Percentiles rank a stretch among this genome's conserved stretches.
These are phyloP conservation scores for Sarocladiaceae sp. DNA, from an alignment of 2,329 filamentous ascomycete genomes.

Conservation along the genomic window DNA sequence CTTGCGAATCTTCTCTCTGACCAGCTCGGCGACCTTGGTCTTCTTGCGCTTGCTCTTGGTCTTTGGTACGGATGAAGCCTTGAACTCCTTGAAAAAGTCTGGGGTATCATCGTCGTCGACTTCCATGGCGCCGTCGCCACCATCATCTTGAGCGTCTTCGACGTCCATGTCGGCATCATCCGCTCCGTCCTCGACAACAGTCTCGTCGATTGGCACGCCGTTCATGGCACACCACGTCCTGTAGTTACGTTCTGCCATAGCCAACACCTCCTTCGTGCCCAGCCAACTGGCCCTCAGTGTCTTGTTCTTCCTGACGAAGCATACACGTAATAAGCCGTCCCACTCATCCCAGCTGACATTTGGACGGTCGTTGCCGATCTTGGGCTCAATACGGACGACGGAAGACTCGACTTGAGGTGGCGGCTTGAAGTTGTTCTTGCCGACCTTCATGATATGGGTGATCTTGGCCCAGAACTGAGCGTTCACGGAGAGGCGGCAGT, in stretches of 20 bases:
- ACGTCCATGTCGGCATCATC: conserved; percentile 37
- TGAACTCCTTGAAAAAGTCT: conserved; percentile 73
- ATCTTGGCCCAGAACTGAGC: conserved; percentile 78
- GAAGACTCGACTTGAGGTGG: conserved; percentile 89
- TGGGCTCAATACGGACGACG: conserved; percentile 85
- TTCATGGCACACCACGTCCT: conserved; percentile 86
- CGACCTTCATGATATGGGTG: conserved; percentile 83
- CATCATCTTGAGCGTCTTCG: conserved; percentile 34
- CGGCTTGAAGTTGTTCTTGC: conserved; percentile 93
- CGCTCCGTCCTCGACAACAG: conserved; percentile 39
- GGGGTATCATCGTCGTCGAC: conserved; percentile 70
- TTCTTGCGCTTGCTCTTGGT: conserved; percentile 69
- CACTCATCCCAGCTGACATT: conserved; percentile 93
- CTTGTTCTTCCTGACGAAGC: conserved; percentile 75
- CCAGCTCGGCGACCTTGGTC: conserved; percentile 73
- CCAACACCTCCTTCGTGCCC: conserved; percentile 73
- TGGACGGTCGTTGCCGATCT: conserved; percentile 70
- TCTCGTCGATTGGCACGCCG: conserved; percentile 72
- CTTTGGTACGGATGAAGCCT: conserved; percentile 40
- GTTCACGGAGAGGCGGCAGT: conserved; percentile 87
- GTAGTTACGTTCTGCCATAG: conserved; percentile 83
- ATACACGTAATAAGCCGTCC: conserved; percentile 82
- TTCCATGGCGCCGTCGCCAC: conserved; percentile 39
- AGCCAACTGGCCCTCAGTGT: conserved; percentile 79
- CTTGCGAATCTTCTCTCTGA: conserved; percentile 81